These are phyloP conservation scores for Lumnitzera racemosa DNA, from an alignment of 345 rosid genomes.

Conservation along the genomic window DNA sequence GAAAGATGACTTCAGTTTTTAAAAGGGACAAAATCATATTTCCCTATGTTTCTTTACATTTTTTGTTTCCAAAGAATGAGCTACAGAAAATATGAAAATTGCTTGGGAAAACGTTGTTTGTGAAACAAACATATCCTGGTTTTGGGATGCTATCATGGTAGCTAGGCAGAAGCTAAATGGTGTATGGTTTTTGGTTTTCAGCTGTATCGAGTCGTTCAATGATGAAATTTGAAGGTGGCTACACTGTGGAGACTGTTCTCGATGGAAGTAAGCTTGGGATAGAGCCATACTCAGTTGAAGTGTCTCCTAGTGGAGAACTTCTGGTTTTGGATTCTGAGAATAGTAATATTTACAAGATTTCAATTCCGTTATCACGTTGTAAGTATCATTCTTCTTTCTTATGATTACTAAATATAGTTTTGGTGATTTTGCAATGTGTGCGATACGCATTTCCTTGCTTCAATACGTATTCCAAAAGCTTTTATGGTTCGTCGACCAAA, in stretches of 20 bases:
- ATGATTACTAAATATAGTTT: too few species aligned
- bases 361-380: constrained; percentile 80
- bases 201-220: constrained; percentile 77
- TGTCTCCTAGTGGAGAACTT: constrained; percentile 74
- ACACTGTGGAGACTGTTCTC: constrained; percentile 89
- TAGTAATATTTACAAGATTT: constrained; percentile 78
- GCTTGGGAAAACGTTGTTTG: too few species aligned
- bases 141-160: too few species aligned
- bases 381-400: constrained; percentile 21
- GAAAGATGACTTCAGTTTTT: too few species aligned
- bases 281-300: constrained; percentile 67
- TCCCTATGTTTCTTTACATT: too few species aligned
- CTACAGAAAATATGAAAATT: too few species aligned
- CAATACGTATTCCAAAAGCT: too few species aligned
- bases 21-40: too few species aligned
- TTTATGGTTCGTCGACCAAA: too few species aligned
- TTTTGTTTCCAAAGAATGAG: too few species aligned
- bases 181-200: constrained; percentile 18
- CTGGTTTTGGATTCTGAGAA: constrained; percentile 80
- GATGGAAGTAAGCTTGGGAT: constrained; percentile 95
- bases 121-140: too few species aligned
- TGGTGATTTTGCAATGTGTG: not conserved
- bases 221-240: constrained; percentile 95
- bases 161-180: not conserved
- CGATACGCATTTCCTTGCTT: not conserved